Evolutionary conservation across 2,329 filamentous ascomycete genomes (phyloP).

Genomic region (Neocucurbitaria cava): DNA sequence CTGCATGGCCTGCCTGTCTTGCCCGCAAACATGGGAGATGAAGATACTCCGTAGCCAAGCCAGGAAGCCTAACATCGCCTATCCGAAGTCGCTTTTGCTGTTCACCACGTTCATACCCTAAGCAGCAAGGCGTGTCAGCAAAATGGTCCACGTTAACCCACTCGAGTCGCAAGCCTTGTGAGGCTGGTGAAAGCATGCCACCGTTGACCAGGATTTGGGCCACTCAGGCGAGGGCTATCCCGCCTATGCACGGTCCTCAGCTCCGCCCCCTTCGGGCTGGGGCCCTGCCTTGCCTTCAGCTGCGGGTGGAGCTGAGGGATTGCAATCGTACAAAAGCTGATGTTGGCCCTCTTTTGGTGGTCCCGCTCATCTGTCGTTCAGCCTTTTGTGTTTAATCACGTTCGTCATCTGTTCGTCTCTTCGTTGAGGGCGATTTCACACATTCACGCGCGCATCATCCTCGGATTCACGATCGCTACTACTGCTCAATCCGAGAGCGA

Average conservation of each 20-base stretch:
- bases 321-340: slow-evolving; percentile 17
- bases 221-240: slow-evolving; percentile 8
- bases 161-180: slow-evolving; percentile 24
- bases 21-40: neutral
- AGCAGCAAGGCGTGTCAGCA: slow-evolving; percentile 24
- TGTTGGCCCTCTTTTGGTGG: slow-evolving; percentile 1
- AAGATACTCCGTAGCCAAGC: no score
- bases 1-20: neutral
- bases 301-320: neutral
- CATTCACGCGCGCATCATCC: neutral
- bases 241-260: slow-evolving; percentile 15
- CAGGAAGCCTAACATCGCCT: slow-evolving; percentile 4
- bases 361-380: slow-evolving; percentile 1
- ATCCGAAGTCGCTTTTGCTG: neutral
- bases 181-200: slow-evolving; percentile 25
- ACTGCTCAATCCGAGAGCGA: neutral
- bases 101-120: slow-evolving; percentile 5
- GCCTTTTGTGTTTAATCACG: neutral
- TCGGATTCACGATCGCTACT: neutral
- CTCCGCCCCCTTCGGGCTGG: slow-evolving; percentile 18
- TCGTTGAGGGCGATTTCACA: neutral
- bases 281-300: slow-evolving; percentile 20
- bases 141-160: neutral
- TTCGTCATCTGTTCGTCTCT: neutral
- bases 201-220: slow-evolving; percentile 5